Evolutionary conservation across 768 basidiomycete genomes (phyloP), one percentile per base, ranked within the genome.

Genomic region (Pholiota microspora): DNA sequence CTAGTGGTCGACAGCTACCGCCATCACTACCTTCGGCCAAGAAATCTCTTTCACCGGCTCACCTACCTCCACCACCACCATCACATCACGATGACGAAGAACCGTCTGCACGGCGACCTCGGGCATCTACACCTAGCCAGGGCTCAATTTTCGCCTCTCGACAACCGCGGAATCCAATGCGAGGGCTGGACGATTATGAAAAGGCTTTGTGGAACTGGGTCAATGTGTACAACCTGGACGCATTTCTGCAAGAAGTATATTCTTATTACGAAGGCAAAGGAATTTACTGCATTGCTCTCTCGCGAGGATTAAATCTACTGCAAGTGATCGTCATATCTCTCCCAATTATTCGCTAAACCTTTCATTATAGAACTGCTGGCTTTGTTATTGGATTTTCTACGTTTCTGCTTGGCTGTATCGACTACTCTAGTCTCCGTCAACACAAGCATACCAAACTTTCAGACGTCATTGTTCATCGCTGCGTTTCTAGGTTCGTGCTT

Each of bases 341-440:
- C 2, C 58, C 13, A 45, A 51, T 23, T 27, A 21, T 46, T 40
- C 13, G 42, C 52, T 46, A 52, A 51, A 24, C 47, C 49, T 59
- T 25, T 68, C 67, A 57, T 48, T 51, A 58, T 69, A 99, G 97
- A 60, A 99, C 96, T 59, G 86, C 97, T 21, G 95, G 94, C 44
- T 99, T 98, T 71, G 96, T 98, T 48, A 98, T 98, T 62, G 83
- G 81, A n/a, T 99, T 99, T 71, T 96, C 97, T 10, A 96, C 95
- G 7, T 99, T 99, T 69, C 77, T 99, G 10, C 71, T 96, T 5
- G 92, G 94, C 12, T 99, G 97, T 70, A 81, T 99, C 58, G 94
- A 99, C 69, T 98, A 97, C 68, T 84, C 88, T 31, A 80, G 80
- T 34, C 81, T 98, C 55, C 81, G 81, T 53, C 82, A 79, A 16